These are phyloP conservation scores for Gracilaria domingensis DNA, from an alignment of 23 red algal genomes.

Conservation along the genomic window DNA sequence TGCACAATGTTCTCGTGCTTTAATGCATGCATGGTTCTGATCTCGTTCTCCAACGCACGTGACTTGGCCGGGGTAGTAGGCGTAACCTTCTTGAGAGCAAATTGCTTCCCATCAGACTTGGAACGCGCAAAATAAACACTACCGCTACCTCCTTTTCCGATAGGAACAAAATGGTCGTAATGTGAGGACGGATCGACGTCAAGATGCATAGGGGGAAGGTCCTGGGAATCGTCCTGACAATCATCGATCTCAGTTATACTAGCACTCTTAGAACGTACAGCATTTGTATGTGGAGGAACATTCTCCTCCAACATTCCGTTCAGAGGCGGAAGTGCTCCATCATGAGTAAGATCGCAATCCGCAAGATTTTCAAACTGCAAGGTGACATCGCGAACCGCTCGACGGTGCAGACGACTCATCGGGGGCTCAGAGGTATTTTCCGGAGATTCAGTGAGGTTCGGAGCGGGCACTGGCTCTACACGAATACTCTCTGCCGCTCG, in stretches of 20 bases:
- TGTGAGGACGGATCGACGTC: conserved; percentile 41
- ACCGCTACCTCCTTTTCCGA: conserved; percentile 50
- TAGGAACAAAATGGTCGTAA: conserved; percentile 54
- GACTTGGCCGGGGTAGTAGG: conserved; percentile 63
- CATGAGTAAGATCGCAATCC: background rate
- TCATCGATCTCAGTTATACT: background rate
- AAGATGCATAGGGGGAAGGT: conserved; percentile 48
- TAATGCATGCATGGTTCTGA: conserved; percentile 84
- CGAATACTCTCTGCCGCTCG: background rate
- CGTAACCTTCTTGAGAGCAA: conserved; percentile 88
- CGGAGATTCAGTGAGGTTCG: conserved; percentile 8
- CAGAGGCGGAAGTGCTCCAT: conserved; percentile 5
- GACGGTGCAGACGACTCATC: conserved; percentile 39
- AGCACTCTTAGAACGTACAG: background rate
- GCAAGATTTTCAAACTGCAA: conserved; percentile 24
- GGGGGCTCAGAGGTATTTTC: conserved; percentile 7
- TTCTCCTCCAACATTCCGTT: conserved; percentile 39
- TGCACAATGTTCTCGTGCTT: conserved; percentile 89
- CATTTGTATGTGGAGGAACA: background rate
- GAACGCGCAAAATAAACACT: conserved; percentile 59
- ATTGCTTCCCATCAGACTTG: conserved; percentile 16
- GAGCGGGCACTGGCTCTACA: background rate
- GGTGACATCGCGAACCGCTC: conserved; percentile 49
- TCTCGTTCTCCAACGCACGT: conserved; percentile 86
- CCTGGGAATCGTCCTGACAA: background rate